Percentiles rank a stretch among this genome's conserved stretches.
Conservation (phyloP, 371 early-diverging fungal genomes). For the Blakeslea trispora region DNA sequence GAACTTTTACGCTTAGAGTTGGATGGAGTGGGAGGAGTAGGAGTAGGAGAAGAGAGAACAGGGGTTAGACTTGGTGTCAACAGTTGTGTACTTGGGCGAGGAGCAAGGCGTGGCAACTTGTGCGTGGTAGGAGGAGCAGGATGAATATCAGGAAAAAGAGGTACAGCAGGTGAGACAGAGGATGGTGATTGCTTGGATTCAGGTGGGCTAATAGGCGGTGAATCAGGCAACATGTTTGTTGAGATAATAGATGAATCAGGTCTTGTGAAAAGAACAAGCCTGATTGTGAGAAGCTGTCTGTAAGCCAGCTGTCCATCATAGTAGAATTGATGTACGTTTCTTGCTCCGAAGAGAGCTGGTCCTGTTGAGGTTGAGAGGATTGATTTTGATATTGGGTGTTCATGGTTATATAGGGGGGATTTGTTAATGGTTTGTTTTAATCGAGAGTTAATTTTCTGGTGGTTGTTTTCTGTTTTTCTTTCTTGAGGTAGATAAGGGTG, state of each 20-base stretch:
- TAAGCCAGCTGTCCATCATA: conserved; percentile 28
- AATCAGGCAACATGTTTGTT: neutral
- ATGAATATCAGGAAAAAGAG: conserved; percentile 21
- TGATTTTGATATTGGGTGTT: conserved; percentile 10
- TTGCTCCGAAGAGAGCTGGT: conserved; percentile 5
- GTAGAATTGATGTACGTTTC: conserved; percentile 1
- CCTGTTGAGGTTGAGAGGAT: conserved; percentile 9
- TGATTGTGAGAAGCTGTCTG: conserved; percentile 23
- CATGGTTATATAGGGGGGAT: conserved; percentile 3
- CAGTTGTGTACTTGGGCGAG: conserved; percentile 1
- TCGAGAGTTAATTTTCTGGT: conserved; percentile 17
- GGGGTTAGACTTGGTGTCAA: neutral
- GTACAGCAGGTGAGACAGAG: conserved; percentile 8
- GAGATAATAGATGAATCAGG: neutral
- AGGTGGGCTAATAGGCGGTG: conserved; percentile 15
- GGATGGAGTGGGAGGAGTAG: neutral
- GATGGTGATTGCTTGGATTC: conserved; percentile 3
- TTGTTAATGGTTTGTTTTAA: conserved; percentile 3
- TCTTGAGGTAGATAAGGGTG: neutral
- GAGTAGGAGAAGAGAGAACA: neutral
- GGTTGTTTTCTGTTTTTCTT: conserved; percentile 9
- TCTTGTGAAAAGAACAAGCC: conserved; percentile 10
- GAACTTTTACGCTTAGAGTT: conserved; percentile 1
- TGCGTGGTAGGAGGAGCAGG: neutral
- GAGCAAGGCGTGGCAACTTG: conserved; percentile 14